Evolutionary conservation across 345 rosid genomes (phyloP), one percentile per base, ranked within the genome.

Genomic region (Noccaea caerulescens): DNA sequence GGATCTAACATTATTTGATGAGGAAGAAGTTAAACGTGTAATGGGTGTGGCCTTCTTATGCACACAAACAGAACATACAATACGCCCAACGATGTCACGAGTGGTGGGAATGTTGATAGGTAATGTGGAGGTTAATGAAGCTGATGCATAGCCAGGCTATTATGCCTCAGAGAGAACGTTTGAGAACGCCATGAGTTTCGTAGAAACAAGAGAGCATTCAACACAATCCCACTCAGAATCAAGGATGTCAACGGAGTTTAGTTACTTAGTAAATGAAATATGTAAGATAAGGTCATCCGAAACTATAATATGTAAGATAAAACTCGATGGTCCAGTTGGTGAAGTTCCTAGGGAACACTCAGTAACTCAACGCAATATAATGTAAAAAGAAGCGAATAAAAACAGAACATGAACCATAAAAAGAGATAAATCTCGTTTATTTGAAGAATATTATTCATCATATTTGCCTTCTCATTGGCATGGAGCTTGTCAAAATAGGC

Each of bases 61-160:
- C 64, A 79, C 79, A 38, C 78, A 73, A 47, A 52, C 72, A 56
- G 69, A 69, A 12, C 78, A 77, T 38, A 1, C 37, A 6, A 27
- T 54, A 41, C 54, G 78, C 20, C 81, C 78, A n/a, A 9, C 78
- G 2, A 78, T 78, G 81, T 72, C 81, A 0, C 55, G 75, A 12
- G 78, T 68, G 5, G 53, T 73, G 0, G 75, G 63, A 12, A 78
- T 78, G 81, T 66, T 78, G 30, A n/a, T 45, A 5, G 81, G 81
- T 51, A 84, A 87, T 67, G 68, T 67, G 25, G 81, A 83, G 77
- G 84, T 83, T 9, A 20, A 8, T 49, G 62, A 61, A 37, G 11
- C 37, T 1, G 60, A 76, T 12, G n/a, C 74, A 0, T 80, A 62
- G 59, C 87, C 89, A 0, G 79, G 32, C 12, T 45, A 45, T 45